Base-by-base conservation (phyloP, 2,329 filamentous ascomycete species). In the Cladosporium sp. region DNA sequence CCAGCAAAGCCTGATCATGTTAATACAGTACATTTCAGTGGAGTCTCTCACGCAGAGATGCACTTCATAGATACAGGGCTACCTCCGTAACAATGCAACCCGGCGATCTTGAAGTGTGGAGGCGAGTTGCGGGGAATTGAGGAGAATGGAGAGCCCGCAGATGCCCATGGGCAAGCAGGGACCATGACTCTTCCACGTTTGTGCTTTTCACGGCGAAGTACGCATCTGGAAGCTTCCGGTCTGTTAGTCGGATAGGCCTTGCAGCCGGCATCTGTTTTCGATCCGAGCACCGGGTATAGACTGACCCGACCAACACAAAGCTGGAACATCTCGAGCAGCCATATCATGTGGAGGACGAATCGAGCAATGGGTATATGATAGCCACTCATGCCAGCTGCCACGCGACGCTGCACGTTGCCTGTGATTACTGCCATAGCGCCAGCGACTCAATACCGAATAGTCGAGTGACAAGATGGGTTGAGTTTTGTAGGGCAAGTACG, bases 51-150 rank as follows among this genome's bases (percentile, higher is more conserved):
- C 9, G 15, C 38, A 19, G 15, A 40, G 3, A 19, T 40, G 38
- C 15, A n/a, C 3, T 17, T 19, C 38, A 3, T 17, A 14, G 15
- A 17, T n/a, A 30, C 28, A 37, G 47, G 47, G 47, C 47, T 36
- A n/a, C n/a, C n/a, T n/a, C n/a, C n/a, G n/a, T n/a, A 50, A 5
- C 20, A 50, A 50, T 28, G n/a, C 19, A 50, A 50, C 17, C 5
- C 17, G 28, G 37, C 30, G 30, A 50, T 37, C 47, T 19, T 36
- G 28, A 28, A 50, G 30, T 50, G 47, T 37, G 47, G 47, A 50
- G 47, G 47, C 47, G 47, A 50, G 25, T 36, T 50, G 47, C 47
- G 47, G 47, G 47, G 47, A 37, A 28, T 50, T 28, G 47, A 25
- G 47, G 47, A 50, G 47, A 47, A n/a, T 37, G 30, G 45, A 25